Evolutionary conservation across 2,329 filamentous ascomycete genomes (phyloP).

Genomic region (Coleophoma cylindrospora): DNA sequence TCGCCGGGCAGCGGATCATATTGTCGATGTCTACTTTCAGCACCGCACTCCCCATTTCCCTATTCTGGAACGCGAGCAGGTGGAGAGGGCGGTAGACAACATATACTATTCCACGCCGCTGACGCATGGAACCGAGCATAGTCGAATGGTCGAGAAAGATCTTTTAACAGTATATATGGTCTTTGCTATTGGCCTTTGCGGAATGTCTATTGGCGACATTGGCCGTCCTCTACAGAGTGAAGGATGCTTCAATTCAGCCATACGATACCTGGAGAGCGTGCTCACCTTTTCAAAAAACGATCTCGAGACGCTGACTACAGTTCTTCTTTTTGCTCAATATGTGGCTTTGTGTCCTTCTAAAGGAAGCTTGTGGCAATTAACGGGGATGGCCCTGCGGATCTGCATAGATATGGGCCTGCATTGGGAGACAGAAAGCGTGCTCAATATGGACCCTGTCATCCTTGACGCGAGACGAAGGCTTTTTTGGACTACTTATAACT

Average conservation of each 20-base stretch:
- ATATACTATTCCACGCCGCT: slow-evolving; percentile 17
- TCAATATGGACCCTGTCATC: slow-evolving; percentile 14
- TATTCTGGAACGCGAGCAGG: slow-evolving; percentile 22
- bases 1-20: slow-evolving; percentile 26
- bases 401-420: slow-evolving; percentile 28
- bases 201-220: slow-evolving; percentile 19
- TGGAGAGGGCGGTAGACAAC: slow-evolving; percentile 20
- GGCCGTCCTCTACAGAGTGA: slow-evolving; percentile 25
- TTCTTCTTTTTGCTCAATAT: slow-evolving; percentile 28
- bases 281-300: slow-evolving; percentile 26
- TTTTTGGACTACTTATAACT: slow-evolving; percentile 22
- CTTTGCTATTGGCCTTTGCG: slow-evolving; percentile 26
- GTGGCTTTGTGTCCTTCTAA: slow-evolving; percentile 25
- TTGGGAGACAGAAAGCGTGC: slow-evolving; percentile 23
- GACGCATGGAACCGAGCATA: slow-evolving; percentile 4
- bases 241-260: slow-evolving; percentile 30
- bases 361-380: slow-evolving; percentile 29
- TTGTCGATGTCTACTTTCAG: slow-evolving; percentile 28
- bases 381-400: slow-evolving; percentile 26
- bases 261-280: slow-evolving; percentile 23
- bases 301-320: slow-evolving; percentile 24
- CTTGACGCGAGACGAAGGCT: slow-evolving; percentile 23
- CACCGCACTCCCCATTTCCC: slow-evolving; percentile 28
- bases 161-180: slow-evolving; percentile 29
- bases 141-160: slow-evolving; percentile 14